Conservation (phyloP, 306 rosid species). For the Dalbergia oliveri region DNA sequence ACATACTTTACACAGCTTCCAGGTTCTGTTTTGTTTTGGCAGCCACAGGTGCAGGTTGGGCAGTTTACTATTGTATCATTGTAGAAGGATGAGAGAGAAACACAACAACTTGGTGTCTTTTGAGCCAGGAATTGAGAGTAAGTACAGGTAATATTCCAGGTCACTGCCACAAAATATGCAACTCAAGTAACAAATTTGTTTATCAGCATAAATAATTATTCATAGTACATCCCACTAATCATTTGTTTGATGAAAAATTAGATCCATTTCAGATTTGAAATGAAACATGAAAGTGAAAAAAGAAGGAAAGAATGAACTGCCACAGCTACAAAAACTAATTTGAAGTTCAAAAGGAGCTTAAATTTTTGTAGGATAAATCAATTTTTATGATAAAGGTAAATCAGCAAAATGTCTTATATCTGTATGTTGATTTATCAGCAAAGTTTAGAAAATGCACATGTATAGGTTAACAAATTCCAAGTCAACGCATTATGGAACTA, state of each 20-base stretch:
- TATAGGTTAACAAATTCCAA: neutral
- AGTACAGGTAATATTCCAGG: constrained; percentile 97
- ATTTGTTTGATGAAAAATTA: constrained; percentile 19
- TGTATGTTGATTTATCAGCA: constrained; percentile 9
- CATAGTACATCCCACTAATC: constrained; percentile 5
- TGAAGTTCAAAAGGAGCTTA: neutral
- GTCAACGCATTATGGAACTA: constrained; percentile 16
- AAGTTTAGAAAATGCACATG: constrained; percentile 19
- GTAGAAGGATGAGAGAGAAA: constrained; percentile 96
- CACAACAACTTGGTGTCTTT: constrained; percentile 98
- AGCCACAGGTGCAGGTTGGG: constrained; percentile 96
- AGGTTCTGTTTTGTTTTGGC: constrained; percentile 74
- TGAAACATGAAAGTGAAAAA: neutral
- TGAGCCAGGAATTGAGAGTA: constrained; percentile 97
- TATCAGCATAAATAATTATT: constrained; percentile 26
- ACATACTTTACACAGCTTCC: constrained; percentile 89
- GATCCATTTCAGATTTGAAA: constrained; percentile 17
- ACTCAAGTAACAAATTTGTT: constrained; percentile 27
- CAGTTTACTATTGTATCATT: constrained; percentile 91
- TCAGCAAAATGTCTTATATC: constrained; percentile 4
- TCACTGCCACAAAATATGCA: constrained; percentile 73
- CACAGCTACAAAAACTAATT: neutral
- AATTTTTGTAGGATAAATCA: neutral
- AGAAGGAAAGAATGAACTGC: neutral
- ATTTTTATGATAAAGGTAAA: neutral